phyloP scores from a whole-genome alignment of 441 rosid genomes.

The Euphorbia celastroides region DNA sequence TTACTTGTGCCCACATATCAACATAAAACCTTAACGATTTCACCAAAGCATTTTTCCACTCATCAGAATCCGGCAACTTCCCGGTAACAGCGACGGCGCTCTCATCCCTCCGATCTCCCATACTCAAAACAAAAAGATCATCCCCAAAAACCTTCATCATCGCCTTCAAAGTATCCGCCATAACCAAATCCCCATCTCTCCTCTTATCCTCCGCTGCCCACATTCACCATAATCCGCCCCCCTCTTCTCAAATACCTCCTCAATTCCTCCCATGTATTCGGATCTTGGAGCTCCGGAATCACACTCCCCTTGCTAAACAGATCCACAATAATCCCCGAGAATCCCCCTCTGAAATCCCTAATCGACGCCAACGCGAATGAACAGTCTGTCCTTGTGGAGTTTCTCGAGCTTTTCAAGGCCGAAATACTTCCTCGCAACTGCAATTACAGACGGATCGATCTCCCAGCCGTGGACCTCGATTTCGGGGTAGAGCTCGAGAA shows the following conservation, averaged over 20 bases:
- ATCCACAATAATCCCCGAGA: constrained; percentile 72
- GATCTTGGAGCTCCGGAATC: constrained; percentile 79
- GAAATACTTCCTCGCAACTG: constrained; percentile 71
- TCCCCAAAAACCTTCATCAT: constrained; percentile 55
- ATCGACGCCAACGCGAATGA: constrained; percentile 56
- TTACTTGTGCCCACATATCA: constrained; percentile 58
- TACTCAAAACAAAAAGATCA: constrained; percentile 42
- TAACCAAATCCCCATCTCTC: constrained; percentile 60
- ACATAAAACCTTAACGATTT: constrained; percentile 46
- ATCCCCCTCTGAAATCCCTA: constrained; percentile 49
- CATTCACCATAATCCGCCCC: constrained; percentile 81
- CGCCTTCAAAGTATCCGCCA: constrained; percentile 64
- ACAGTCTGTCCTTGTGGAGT: constrained; percentile 46
- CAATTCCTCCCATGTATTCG: constrained; percentile 57
- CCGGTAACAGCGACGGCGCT: constrained; percentile 71
- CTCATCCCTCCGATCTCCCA: constrained; percentile 53
- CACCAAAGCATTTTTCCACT: constrained; percentile 52
- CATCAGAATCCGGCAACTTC: constrained; percentile 48
- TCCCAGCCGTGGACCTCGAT: constrained; percentile 75
- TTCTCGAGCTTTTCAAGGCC: constrained; percentile 63
- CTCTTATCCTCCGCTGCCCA: constrained; percentile 72
- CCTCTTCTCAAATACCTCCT: constrained; percentile 50
- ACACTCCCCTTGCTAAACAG: constrained; percentile 66
- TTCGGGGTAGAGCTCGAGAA: constrained; percentile 66
- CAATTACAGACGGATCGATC: constrained; percentile 69